Conservation (phyloP, 495 filamentous ascomycete genomes). For the Aspergillus avenaceus region DNA sequence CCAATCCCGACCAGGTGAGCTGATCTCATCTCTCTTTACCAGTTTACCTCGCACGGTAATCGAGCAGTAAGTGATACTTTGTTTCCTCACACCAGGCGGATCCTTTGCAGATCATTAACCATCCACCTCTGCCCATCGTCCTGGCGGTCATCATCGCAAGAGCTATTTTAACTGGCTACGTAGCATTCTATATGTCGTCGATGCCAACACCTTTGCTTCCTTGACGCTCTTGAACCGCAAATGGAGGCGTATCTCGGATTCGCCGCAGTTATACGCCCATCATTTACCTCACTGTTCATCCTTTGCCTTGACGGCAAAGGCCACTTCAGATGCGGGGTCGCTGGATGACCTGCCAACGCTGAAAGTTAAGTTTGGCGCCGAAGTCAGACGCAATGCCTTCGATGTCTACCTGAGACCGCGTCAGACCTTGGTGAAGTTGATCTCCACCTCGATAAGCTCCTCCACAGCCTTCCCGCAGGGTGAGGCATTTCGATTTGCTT, state of each 20-base stretch:
- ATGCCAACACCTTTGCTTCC: slow-evolving; percentile 78
- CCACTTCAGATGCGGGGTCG: slow-evolving; percentile 35
- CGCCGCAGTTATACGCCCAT: slow-evolving; percentile 66
- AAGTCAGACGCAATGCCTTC: slow-evolving; percentile 76
- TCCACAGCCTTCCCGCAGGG: slow-evolving; percentile 76
- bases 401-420: slow-evolving; percentile 70
- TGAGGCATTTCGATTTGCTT: slow-evolving; percentile 79
- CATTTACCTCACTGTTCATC: slow-evolving; percentile 71
- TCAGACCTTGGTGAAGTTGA: slow-evolving; percentile 66
- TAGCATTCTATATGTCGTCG: slow-evolving; percentile 72
- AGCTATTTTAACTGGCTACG: slow-evolving; percentile 12
- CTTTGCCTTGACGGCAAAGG: slow-evolving; percentile 53
- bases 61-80: slow-evolving; percentile 21
- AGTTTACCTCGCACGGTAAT: slow-evolving; percentile 27
- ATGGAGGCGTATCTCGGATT: slow-evolving; percentile 73
- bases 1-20: slow-evolving; percentile 2
- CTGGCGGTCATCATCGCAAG: neutral
- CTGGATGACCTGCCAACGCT: slow-evolving; percentile 56
- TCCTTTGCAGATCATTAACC: neutral
- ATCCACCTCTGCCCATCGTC: too few species aligned
- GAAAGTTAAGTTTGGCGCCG: slow-evolving; percentile 61
- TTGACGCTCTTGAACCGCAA: slow-evolving; percentile 72
- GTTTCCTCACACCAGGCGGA: neutral
- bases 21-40: slow-evolving; percentile 15
- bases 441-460: slow-evolving; percentile 80